A percentile compares a stretch with the other conserved stretches of the same genome.
Conservation (phyloP, 106 monocot genomes). For the Dioscorea alata region DNA sequence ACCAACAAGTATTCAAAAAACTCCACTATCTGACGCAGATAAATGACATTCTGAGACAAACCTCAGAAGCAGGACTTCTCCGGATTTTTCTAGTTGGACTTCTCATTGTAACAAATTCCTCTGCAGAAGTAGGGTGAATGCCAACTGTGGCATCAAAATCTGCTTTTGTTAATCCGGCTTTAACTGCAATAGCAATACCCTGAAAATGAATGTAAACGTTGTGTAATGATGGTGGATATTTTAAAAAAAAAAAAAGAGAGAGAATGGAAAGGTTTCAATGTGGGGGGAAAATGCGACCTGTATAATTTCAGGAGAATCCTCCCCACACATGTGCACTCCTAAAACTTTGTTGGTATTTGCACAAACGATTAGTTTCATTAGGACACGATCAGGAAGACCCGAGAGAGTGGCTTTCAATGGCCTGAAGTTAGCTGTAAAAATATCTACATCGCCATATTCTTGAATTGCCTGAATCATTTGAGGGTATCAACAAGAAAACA, state of each 20-base stretch:
- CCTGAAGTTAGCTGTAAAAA: conserved; percentile 91
- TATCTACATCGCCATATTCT: conserved; percentile 85
- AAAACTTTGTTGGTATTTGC: conserved; percentile 84
- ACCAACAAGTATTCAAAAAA: background rate
- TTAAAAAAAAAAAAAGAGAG: conserved; percentile 3
- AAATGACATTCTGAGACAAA: conserved; percentile 13
- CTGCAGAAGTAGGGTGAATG: conserved; percentile 90
- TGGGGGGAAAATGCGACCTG: conserved; percentile 47
- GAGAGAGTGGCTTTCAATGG: conserved; percentile 93
- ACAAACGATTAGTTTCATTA: conserved; percentile 94
- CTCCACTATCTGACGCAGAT: background rate
- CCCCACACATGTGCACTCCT: conserved; percentile 99
- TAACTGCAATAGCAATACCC: conserved; percentile 96
- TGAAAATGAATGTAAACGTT: conserved; percentile 22
- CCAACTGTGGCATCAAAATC: conserved; percentile 94
- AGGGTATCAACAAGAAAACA: background rate
- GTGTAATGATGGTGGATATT: background rate
- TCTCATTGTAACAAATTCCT: conserved; percentile 98
- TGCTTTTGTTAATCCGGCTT: conserved; percentile 76
- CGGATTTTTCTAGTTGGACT: conserved; percentile 80
- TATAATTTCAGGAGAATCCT: conserved; percentile 91
- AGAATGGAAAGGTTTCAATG: conserved; percentile 3
- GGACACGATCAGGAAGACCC: conserved; percentile 88
- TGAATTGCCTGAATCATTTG: conserved; percentile 55
- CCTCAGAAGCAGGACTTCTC: conserved; percentile 36